Base-by-base conservation (phyloP, 2,329 filamentous ascomycete genomes). In the Diaporthe citri region DNA sequence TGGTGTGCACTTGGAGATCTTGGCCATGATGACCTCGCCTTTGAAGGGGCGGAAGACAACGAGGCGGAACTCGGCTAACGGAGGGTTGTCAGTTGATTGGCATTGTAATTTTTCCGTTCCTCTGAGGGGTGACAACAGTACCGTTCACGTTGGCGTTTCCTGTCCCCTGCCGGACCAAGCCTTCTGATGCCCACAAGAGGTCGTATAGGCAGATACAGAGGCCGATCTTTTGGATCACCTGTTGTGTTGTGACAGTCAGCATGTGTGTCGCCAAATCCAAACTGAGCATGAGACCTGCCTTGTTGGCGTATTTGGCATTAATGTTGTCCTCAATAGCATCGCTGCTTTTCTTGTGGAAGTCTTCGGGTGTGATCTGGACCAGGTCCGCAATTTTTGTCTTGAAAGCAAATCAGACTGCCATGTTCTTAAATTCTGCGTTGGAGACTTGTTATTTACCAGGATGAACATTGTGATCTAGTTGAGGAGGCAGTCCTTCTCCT, bases 41-140 rank as follows among this genome's bases (percentile, higher is more conserved):
- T 97, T 97, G 87, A 98, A 98, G 0, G 97, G 97, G 34, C 97
- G 92, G 83, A 98, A 99, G 41, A 99, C 95, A 25, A 98, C 89
- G 81, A 99, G 88, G 31, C 95, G 94, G 81, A 98, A 99, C 82
- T 97, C 95, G 67, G 97, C 96, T 97, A 77, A 25, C 17, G 22
- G n/a, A 6, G 15, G 2, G 6, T 12, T 3, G 74, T 80, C 57
- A 81, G 79, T 31, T 4, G 4, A 20, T 13, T 31, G 6, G 4
- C 5, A 0, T 2, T 51, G 25, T 8, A 31, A 15, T 4, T 12
- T 22, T 4, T 10, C 36, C n/a, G 28, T n/a, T 15, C 20, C 4
- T 46, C 17, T 20, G 13, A 15, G 20, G 36, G 28, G 8, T 4
- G 31, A 36, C 12, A 13, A 10, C 7, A 55, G 75, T 87, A 95